Evolutionary conservation across 2,329 filamentous ascomycete species (phyloP).

Genomic region (Diaporthe batatas): DNA sequence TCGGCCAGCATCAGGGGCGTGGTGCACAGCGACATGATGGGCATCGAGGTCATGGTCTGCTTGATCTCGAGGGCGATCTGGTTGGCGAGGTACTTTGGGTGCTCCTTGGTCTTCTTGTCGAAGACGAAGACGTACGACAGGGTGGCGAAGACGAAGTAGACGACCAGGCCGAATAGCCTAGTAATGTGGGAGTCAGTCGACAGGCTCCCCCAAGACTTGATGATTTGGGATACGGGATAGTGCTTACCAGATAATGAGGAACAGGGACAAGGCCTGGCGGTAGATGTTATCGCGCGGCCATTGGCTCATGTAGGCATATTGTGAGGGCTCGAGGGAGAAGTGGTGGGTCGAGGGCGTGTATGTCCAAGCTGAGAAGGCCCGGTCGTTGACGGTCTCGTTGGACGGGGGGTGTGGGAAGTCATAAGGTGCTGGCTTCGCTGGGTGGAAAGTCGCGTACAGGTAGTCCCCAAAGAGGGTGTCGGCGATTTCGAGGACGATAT

Average conservation of each 20-base stretch:
- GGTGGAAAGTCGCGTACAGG: conserved; percentile 79
- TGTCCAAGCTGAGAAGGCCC: conserved; percentile 71
- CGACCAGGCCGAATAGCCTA: conserved; percentile 86
- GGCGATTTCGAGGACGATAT: conserved; percentile 87
- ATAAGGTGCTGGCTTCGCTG: conserved; percentile 67
- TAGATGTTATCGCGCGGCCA: conserved; percentile 82
- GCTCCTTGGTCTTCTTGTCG: conserved; percentile 88
- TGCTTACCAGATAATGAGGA: conserved; percentile 85
- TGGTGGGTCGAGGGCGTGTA: conserved; percentile 81
- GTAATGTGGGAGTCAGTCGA: background rate
- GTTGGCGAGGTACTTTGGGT: conserved; percentile 96
- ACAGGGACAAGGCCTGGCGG: conserved; percentile 82
- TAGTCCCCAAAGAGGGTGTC: conserved; percentile 88
- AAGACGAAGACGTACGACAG: conserved; percentile 91
- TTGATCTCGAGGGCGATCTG: conserved; percentile 88
- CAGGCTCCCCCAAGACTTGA: background rate
- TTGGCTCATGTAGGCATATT: conserved; percentile 83
- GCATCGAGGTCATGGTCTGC: conserved; percentile 82
- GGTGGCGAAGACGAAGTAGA: conserved; percentile 88
- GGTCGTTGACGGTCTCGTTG: conserved; percentile 63
- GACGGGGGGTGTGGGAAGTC: conserved; percentile 64
- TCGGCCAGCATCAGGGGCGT: conserved; percentile 85
- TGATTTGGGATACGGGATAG: background rate
- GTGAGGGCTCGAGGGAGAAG: conserved; percentile 76
- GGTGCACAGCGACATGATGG: conserved; percentile 85